Conservation (phyloP, 306 rosid genomes). For the Erythrophleum fordii region DNA sequence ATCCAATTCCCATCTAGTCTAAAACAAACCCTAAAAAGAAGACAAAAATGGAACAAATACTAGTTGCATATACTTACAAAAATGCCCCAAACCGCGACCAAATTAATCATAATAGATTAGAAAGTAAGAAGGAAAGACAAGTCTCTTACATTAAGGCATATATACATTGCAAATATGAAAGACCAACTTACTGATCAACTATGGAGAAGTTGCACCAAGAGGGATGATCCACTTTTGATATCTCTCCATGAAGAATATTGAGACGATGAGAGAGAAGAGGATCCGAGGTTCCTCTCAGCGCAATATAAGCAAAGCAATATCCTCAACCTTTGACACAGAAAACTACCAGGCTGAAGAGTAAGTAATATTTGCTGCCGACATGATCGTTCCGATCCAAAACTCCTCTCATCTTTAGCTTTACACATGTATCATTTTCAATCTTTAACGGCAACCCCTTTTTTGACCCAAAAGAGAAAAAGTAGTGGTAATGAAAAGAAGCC, state of each 20-base stretch:
- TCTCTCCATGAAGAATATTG: constrained; percentile 25
- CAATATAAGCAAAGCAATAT: constrained; percentile 44
- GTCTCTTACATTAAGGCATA: constrained; percentile 38
- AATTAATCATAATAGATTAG: constrained; percentile 37
- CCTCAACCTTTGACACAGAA: constrained; percentile 58
- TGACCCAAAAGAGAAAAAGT: constrained; percentile 27
- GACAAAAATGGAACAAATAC: constrained; percentile 44
- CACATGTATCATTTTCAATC: constrained; percentile 28
- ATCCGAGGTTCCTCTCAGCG: constrained; percentile 98
- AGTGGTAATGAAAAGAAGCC: constrained; percentile 30
- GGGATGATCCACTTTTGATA: background rate
- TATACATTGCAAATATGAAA: constrained; percentile 41
- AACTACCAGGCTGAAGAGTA: constrained; percentile 50
- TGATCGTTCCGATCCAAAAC: constrained; percentile 92
- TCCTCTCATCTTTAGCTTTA: constrained; percentile 49
- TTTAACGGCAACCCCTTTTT: constrained; percentile 33
- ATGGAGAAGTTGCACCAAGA: constrained; percentile 30
- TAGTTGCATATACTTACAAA: constrained; percentile 39
- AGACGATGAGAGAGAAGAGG: constrained; percentile 53
- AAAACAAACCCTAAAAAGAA: constrained; percentile 30
- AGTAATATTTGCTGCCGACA: constrained; percentile 81
- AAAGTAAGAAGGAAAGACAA: constrained; percentile 9
- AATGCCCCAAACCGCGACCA: constrained; percentile 48
- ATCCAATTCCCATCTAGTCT: constrained; percentile 24
- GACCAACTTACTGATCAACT: constrained; percentile 46